Evolutionary conservation across 441 rosid genomes (phyloP), one percentile per base, ranked within the genome.

Genomic region (Aleurites moluccanus): DNA sequence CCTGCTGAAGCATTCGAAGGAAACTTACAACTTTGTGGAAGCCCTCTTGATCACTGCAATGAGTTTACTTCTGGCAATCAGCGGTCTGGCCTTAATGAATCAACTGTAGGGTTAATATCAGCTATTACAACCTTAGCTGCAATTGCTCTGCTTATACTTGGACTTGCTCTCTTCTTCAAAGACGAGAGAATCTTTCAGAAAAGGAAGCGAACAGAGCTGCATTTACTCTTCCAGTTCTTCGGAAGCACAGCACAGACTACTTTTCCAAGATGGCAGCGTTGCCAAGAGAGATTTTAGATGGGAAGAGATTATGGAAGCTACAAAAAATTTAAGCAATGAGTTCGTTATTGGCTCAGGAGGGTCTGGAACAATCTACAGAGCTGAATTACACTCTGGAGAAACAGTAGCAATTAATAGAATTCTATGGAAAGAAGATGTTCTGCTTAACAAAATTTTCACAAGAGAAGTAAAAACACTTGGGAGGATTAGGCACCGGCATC

Each of bases 321-420:
- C 98, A 1, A 75, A 87, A 67, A 77, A 87, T 69, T 86, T 94
- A 4, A 86, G 87, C 30, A 88, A 94, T 0, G 92, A 91, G 80
- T 92, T 84, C 80, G 78, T 93, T 70, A 90, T 93, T 21, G 97
- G 98, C n/a, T 88, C 92, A 0, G 97, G 96, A 63, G 97, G 98
- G 28, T 90, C 98, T 0, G 98, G 98, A 72, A 93, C 85, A 77
- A 68, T 93, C 53, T 93, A 86, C 85, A 85, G 80, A 80, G 96
- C 90, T 30, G 97, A 89, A 66, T 72, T 93, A 67, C 64, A 67
- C 21, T 79, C 74, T 0, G 92, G 96, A 70, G 89, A 86, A 78
- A 87, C 81, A 0, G 87, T 91, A 40, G 94, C 98, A 27, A 90
- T 91, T 6, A 91, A 93, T 80, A 88, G 82, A 82, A 89, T 93